These are phyloP conservation scores for Penicillium decumbens DNA, from an alignment of 2,329 filamentous ascomycete genomes.

Conservation along the genomic window DNA sequence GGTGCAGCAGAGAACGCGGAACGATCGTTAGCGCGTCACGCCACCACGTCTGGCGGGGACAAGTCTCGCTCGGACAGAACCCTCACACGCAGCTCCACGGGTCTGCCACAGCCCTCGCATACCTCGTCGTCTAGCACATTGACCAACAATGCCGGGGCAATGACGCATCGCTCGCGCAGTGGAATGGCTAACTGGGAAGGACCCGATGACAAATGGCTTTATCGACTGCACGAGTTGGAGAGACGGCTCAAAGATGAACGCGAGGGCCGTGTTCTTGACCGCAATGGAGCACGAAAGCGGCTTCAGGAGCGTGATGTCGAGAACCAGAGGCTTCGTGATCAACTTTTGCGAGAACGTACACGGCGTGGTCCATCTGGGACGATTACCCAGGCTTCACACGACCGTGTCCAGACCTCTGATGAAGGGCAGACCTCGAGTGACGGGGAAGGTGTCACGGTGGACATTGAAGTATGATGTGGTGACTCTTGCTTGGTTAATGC, in stretches of 20 bases:
- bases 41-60: constrained; percentile 47
- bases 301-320: constrained; percentile 70
- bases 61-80: constrained; percentile 26
- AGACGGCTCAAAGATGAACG: constrained; percentile 82
- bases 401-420: constrained; percentile 19
- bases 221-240: constrained; percentile 82
- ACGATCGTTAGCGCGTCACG: constrained; percentile 52
- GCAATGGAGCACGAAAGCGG: constrained; percentile 74
- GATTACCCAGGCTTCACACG: constrained; percentile 19
- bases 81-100: constrained; percentile 29
- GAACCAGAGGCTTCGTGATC: constrained; percentile 64
- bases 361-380: constrained; percentile 31
- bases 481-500: constrained; percentile 1
- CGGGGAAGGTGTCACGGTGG: constrained; percentile 36
- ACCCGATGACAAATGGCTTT: constrained; percentile 72
- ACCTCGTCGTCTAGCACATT: constrained; percentile 32
- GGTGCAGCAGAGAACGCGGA: constrained; percentile 27
- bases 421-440: constrained; percentile 37
- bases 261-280: constrained; percentile 78
- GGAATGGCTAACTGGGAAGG: constrained; percentile 29
- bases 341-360: constrained; percentile 57
- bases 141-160: constrained; percentile 26
- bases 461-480: constrained; percentile 34
- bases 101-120: constrained; percentile 35
- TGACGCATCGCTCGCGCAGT: constrained; percentile 25